phyloP scores from a whole-genome alignment of 2,329 filamentous ascomycete species.

The Fusarium illudens region DNA sequence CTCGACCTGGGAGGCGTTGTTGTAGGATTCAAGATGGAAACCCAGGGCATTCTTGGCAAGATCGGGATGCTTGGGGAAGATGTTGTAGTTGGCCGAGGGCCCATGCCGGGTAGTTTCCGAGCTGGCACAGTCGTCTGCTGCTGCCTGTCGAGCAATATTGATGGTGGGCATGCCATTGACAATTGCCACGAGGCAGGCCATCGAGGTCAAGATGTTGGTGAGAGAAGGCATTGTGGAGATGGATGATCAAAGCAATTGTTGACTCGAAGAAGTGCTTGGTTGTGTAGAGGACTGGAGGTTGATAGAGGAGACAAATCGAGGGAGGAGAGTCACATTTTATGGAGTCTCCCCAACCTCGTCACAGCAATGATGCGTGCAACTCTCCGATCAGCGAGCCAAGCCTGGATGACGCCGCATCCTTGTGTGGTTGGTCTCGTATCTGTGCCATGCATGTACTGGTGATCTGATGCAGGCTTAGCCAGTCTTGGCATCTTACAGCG shows the following conservation, averaged over 20 bases:
- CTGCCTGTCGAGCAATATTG: slow-evolving; percentile 9
- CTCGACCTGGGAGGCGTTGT: slow-evolving; percentile 37
- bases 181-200: slow-evolving; percentile 10
- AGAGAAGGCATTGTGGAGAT: slow-evolving; percentile 20
- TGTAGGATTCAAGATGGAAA: slow-evolving; percentile 37
- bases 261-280: not conserved
- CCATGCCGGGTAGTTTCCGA: not conserved
- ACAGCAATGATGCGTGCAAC: not conserved
- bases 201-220: not conserved
- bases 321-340: not conserved
- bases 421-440: not conserved
- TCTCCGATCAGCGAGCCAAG: not conserved
- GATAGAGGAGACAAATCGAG: not conserved
- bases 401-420: not conserved
- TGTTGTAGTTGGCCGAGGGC: slow-evolving; percentile 14
- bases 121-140: slow-evolving; percentile 1
- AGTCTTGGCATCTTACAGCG: not conserved
- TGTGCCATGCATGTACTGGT: not conserved
- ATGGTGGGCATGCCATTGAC: slow-evolving; percentile 8
- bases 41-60: slow-evolving; percentile 22
- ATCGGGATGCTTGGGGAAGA: slow-evolving; percentile 28
- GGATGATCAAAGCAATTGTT: not conserved
- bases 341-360: not conserved
- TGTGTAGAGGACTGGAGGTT: not conserved
- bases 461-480: not conserved